Conservation (phyloP, 179 eudicot species). For the Silene coronaria region DNA sequence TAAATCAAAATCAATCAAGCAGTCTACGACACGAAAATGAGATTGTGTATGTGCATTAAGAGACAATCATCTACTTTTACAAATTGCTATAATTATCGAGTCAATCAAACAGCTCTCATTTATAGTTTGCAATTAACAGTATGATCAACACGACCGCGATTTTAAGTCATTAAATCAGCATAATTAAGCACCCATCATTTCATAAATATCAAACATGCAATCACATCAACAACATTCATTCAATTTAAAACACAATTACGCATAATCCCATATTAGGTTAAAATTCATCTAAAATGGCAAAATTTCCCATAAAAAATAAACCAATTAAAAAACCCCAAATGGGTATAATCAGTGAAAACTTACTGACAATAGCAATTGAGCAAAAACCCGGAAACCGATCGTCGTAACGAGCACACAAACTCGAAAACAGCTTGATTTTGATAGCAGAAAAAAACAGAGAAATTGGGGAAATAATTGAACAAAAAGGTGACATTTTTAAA, state of each 20-base stretch:
- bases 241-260: too few species aligned
- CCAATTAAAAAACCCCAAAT: not conserved
- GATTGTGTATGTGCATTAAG: not conserved
- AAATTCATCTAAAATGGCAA: not conserved
- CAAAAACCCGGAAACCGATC: not conserved
- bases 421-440: slow-evolving; percentile 9
- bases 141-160: not conserved
- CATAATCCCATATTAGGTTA: not conserved
- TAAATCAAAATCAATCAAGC: not conserved
- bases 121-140: not conserved
- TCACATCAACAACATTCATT: not conserved
- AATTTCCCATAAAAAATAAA: not conserved
- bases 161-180: not conserved
- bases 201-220: not conserved
- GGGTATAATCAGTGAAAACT: slow-evolving; percentile 1
- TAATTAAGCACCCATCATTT: slow-evolving; percentile 5
- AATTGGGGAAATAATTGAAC: not conserved
- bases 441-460: not conserved
- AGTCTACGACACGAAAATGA: not conserved
- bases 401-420: slow-evolving; percentile 13
- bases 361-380: slow-evolving; percentile 15
- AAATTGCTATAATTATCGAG: not conserved
- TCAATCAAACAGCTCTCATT: slow-evolving; percentile 1
- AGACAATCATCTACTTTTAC: not conserved
- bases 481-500: slow-evolving; percentile 15